Percentiles rank a stretch among this genome's conserved stretches.
Conservation (phyloP, 2,329 filamentous ascomycete genomes). For the Aspergillus sp. region DNA sequence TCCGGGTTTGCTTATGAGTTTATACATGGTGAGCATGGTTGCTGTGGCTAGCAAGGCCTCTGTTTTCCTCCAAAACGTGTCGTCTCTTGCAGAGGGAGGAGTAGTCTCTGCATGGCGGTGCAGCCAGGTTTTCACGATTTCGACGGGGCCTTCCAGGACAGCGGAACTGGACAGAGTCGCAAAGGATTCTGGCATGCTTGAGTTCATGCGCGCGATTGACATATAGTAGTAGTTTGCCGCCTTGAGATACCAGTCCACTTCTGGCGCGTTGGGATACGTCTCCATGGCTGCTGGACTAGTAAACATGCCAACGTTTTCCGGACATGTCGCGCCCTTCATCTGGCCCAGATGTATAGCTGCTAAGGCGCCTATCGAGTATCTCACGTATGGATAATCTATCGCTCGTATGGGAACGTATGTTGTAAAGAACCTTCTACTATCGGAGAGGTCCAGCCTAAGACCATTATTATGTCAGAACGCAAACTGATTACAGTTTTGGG, state of each 20-base stretch:
- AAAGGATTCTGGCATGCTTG: constrained; percentile 36
- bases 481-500: neutral
- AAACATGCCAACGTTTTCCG: constrained; percentile 25
- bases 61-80: constrained; percentile 45
- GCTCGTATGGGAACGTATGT: constrained; percentile 41
- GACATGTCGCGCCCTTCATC: constrained; percentile 32
- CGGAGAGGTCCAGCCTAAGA: constrained; percentile 42
- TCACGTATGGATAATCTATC: constrained; percentile 35
- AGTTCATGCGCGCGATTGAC: constrained; percentile 54
- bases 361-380: constrained; percentile 40
- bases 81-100: constrained; percentile 3
- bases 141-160: constrained; percentile 33
- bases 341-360: constrained; percentile 44
- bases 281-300: constrained; percentile 54
- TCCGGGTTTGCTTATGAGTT: constrained; percentile 62
- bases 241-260: constrained; percentile 61
- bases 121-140: constrained; percentile 30
- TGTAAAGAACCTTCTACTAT: constrained; percentile 42
- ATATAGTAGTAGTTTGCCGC: constrained; percentile 63
- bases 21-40: constrained; percentile 63
- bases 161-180: constrained; percentile 31
- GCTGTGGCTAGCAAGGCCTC: constrained; percentile 63
- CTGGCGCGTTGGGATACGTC: constrained; percentile 38
- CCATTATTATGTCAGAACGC: constrained; percentile 15
- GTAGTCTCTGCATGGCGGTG: constrained; percentile 19